Percentiles rank a stretch among this genome's conserved stretches.
Evolutionary conservation across 2,329 filamentous ascomycete species (phyloP).

Genomic region (Colletotrichum sp.): DNA sequence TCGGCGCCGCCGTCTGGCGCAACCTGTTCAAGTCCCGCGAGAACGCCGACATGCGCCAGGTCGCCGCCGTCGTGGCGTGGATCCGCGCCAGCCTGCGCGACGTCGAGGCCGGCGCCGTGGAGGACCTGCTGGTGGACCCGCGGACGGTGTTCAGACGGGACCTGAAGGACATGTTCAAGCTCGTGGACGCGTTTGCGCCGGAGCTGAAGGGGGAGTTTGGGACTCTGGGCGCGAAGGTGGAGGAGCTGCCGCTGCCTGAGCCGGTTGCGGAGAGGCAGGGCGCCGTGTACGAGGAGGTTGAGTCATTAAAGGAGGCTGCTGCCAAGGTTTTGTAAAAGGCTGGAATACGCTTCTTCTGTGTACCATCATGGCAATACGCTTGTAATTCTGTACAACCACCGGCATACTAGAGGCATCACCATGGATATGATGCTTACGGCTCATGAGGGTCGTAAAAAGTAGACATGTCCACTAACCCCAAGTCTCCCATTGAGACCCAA

Average conservation of each 20-base stretch:
- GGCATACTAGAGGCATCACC: background rate
- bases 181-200: conserved; percentile 36
- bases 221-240: conserved; percentile 30
- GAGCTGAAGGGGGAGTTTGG: conserved; percentile 43
- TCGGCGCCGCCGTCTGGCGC: conserved; percentile 87
- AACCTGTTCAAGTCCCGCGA: conserved; percentile 81
- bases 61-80: conserved; percentile 63
- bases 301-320: background rate
- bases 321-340: background rate
- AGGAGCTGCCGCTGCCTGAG: background rate
- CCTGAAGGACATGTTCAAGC: conserved; percentile 37
- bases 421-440: background rate
- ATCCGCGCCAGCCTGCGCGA: conserved; percentile 54
- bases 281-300: conserved; percentile 12
- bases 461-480: background rate
- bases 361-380: background rate
- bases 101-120: conserved; percentile 56
- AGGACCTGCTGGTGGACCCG: conserved; percentile 40
- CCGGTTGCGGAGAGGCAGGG: conserved; percentile 24
- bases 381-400: conserved; percentile 30
- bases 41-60: conserved; percentile 53
- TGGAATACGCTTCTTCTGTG: background rate
- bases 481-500: background rate
- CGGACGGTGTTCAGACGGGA: conserved; percentile 50
- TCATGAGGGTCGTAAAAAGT: background rate